These are phyloP conservation scores for Suhomyces sp. DNA, from an alignment of 805 yeast genomes.

Conservation along the genomic window DNA sequence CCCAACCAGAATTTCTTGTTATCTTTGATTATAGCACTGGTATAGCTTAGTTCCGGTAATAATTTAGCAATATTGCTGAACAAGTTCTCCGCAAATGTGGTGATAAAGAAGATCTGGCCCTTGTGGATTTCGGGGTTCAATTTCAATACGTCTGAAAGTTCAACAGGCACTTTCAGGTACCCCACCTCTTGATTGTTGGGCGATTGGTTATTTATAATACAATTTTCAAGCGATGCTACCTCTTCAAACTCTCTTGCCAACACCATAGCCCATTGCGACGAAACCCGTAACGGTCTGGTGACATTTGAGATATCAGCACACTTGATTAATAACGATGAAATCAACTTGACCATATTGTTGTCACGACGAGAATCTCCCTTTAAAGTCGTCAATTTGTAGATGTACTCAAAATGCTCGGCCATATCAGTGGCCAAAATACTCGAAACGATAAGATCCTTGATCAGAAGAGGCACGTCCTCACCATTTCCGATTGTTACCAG, in stretches of 20 bases:
- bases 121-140: slow-evolving; percentile 52
- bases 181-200: slow-evolving; percentile 10
- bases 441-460: slow-evolving; percentile 31
- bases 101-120: slow-evolving; percentile 81
- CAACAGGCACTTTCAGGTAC: slow-evolving; percentile 37
- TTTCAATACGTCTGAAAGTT: slow-evolving; percentile 43
- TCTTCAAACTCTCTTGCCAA: slow-evolving; percentile 75
- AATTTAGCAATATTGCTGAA: slow-evolving; percentile 61
- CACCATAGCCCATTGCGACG: slow-evolving; percentile 85
- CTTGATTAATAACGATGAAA: slow-evolving; percentile 73
- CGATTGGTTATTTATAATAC: slow-evolving; percentile 13
- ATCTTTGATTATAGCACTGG: slow-evolving; percentile 49
- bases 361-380: slow-evolving; percentile 17
- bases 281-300: slow-evolving; percentile 70
- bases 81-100: slow-evolving; percentile 74
- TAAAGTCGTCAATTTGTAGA: slow-evolving; percentile 44
- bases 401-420: slow-evolving; percentile 80
- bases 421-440: slow-evolving; percentile 71
- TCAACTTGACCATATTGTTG: slow-evolving; percentile 34
- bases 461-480: slow-evolving; percentile 13
- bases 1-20: slow-evolving; percentile 58
- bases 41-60: slow-evolving; percentile 59
- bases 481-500: slow-evolving; percentile 26
- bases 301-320: slow-evolving; percentile 97
- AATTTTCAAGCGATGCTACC: slow-evolving; percentile 51